phyloP scores from a whole-genome alignment of 2,329 filamentous ascomycete species.

The Fusarium poae region DNA sequence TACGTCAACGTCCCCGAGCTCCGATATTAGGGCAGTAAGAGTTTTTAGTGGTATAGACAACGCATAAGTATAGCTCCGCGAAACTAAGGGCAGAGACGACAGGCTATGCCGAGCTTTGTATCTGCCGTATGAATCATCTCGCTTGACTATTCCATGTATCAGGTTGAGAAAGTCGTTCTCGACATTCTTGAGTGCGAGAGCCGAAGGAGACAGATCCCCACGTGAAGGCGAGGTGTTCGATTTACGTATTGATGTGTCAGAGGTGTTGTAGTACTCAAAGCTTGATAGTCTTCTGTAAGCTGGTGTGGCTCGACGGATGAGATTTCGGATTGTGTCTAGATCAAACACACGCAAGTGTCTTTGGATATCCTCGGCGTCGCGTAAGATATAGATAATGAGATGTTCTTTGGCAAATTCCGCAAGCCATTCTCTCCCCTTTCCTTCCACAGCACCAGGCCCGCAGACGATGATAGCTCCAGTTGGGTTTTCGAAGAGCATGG shows the following conservation, averaged over 20 bases:
- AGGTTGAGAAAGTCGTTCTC: constrained; percentile 14
- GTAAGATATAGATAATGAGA: constrained; percentile 7
- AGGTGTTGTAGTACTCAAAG: constrained; percentile 20
- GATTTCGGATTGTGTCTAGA: not conserved
- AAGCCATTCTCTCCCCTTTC: constrained; percentile 14
- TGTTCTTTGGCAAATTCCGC: constrained; percentile 2
- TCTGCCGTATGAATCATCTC: not conserved
- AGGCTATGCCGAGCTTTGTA: constrained; percentile 11
- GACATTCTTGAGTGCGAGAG: constrained; percentile 17
- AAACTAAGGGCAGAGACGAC: not conserved
- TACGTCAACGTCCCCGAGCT: not conserved
- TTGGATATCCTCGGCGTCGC: constrained; percentile 8
- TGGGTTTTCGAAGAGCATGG: constrained; percentile 12
- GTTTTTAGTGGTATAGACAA: not conserved
- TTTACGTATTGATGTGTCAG: not conserved
- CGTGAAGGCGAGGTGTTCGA: rapidly evolving
- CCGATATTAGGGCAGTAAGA: rapidly evolving
- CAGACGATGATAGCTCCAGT: constrained; percentile 4
- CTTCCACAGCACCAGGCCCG: constrained; percentile 17
- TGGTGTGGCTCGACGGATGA: constrained; percentile 6
- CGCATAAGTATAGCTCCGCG: not conserved
- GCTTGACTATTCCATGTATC: not conserved
- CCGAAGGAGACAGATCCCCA: not conserved
- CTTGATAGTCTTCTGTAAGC: not conserved
- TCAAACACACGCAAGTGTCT: not conserved